phyloP scores from a whole-genome alignment of 2,329 filamentous ascomycete genomes.

The Xylaria arbuscula region DNA sequence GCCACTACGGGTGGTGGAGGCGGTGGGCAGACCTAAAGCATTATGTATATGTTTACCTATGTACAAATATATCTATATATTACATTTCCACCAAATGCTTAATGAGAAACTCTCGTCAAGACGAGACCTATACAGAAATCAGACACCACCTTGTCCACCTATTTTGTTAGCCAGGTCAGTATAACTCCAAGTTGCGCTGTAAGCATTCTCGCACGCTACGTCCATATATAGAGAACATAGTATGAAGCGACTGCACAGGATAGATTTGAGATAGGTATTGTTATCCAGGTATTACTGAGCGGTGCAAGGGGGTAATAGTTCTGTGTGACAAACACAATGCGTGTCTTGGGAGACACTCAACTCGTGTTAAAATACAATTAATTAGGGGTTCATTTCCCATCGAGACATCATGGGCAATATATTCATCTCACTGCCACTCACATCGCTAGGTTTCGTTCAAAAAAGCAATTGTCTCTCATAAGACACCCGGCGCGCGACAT shows the following conservation, averaged over 20 bases:
- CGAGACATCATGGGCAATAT: background rate
- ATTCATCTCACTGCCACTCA: background rate
- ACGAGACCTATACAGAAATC: background rate
- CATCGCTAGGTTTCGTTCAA: background rate
- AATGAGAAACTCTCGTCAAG: background rate
- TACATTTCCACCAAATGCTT: background rate
- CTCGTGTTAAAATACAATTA: background rate
- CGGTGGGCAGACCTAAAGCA: background rate
- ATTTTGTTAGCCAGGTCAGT: too few species aligned
- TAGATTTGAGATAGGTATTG: background rate
- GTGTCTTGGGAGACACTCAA: background rate
- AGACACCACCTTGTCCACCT: background rate
- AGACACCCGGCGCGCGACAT: background rate
- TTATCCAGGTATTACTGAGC: background rate
- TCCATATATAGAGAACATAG: background rate
- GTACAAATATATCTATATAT: background rate
- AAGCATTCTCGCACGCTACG: background rate
- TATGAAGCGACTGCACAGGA: background rate
- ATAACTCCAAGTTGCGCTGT: too few species aligned
- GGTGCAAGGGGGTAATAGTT: background rate
- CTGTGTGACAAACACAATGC: background rate
- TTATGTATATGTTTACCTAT: background rate
- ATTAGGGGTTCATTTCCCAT: background rate
- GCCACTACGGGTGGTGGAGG: conserved; percentile 23
- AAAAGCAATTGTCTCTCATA: background rate